A percentile compares a stretch with the other conserved stretches of the same genome.
Conservation (phyloP, 768 basidiomycete species). For the Suillus weaverae region DNA sequence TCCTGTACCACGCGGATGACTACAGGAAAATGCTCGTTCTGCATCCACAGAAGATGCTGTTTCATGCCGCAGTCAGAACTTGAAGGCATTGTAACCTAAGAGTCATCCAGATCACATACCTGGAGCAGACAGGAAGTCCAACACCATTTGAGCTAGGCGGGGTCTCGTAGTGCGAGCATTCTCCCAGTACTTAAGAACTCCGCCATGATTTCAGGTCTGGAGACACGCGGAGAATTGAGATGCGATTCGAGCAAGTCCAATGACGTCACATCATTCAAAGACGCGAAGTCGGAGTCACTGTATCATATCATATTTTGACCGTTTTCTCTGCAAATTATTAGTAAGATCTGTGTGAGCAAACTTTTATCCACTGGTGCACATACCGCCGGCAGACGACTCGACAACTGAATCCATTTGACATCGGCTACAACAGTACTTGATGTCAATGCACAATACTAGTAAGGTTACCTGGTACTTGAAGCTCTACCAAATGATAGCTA, state of each 20-base stretch:
- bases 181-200: slow-evolving; percentile 17
- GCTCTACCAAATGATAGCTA: too few species aligned
- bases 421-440: background rate
- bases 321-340: background rate
- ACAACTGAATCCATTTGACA: background rate
- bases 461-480: background rate
- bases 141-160: slow-evolving; percentile 25
- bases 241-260: background rate
- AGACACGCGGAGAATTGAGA: too few species aligned
- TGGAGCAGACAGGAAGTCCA: slow-evolving; percentile 30
- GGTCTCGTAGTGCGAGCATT: slow-evolving; percentile 9
- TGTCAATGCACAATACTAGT: background rate
- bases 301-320: background rate
- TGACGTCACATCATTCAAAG: background rate
- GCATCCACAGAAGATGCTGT: too few species aligned
- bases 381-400: too few species aligned
- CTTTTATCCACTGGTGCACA: too few species aligned
- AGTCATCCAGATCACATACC: slow-evolving; percentile 1
- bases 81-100: too few species aligned
- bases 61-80: background rate
- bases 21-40: too few species aligned
- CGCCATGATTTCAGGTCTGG: too few species aligned
- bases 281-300: background rate
- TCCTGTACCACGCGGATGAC: background rate
- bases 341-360: too few species aligned